These are phyloP conservation scores for Melanogaster broomeanus DNA, from an alignment of 768 basidiomycete species.

Conservation along the genomic window DNA sequence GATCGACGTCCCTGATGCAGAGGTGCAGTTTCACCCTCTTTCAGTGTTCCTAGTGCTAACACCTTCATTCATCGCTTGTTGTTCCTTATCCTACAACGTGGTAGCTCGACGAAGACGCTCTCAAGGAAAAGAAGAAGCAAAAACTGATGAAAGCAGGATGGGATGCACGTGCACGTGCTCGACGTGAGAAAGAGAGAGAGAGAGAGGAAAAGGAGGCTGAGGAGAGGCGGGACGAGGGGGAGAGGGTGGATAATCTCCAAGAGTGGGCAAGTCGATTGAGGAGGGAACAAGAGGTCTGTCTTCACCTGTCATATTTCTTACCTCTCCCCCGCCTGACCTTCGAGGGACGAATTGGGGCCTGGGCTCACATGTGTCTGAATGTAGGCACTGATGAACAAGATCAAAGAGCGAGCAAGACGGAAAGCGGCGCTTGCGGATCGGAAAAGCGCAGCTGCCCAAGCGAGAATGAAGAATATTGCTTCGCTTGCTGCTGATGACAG, in stretches of 20 bases:
- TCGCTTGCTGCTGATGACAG: slow-evolving; percentile 87
- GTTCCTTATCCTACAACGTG: not conserved
- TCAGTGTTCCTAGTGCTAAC: not conserved
- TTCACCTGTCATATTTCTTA: not conserved
- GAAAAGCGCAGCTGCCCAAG: slow-evolving; percentile 94
- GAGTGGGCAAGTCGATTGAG: slow-evolving; percentile 78
- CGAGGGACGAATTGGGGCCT: not conserved
- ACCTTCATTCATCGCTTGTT: not conserved
- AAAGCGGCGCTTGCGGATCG: slow-evolving; percentile 85
- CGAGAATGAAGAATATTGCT: slow-evolving; percentile 94
- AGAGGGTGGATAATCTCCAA: slow-evolving; percentile 66
- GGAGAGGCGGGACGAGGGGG: slow-evolving; percentile 67
- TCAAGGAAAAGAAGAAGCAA: slow-evolving; percentile 96
- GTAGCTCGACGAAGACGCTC: slow-evolving; percentile 83
- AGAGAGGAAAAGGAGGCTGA: slow-evolving; percentile 64
- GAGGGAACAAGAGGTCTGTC: slow-evolving; percentile 75
- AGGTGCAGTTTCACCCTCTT: slow-evolving; percentile 45
- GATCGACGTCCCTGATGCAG: slow-evolving; percentile 87
- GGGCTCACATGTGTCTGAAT: not conserved
- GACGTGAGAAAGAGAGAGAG: slow-evolving; percentile 87
- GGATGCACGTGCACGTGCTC: slow-evolving; percentile 82
- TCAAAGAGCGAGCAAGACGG: slow-evolving; percentile 80
- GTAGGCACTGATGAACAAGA: slow-evolving; percentile 77
- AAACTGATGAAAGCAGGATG: slow-evolving; percentile 90
- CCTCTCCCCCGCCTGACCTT: not conserved